Evolutionary conservation across 2,329 filamentous ascomycete genomes (phyloP).

Genomic region (Arachnomyces sp.): DNA sequence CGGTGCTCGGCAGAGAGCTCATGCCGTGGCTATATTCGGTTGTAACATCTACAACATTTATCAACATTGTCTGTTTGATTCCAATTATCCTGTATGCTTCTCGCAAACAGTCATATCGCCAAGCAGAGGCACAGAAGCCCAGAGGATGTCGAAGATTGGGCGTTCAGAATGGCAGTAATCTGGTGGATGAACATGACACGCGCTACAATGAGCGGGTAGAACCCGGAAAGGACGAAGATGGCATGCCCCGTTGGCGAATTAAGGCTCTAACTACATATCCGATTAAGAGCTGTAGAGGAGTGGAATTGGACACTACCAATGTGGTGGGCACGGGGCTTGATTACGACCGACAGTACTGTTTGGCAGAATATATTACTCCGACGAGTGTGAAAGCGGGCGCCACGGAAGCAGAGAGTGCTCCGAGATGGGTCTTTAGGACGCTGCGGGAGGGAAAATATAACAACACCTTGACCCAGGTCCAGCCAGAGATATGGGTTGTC

Average conservation of each 20-base stretch:
- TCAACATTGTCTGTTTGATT: conserved; percentile 10
- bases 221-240: conserved; percentile 23
- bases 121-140: conserved; percentile 20
- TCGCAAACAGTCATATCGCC: conserved; percentile 4
- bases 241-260: conserved; percentile 39
- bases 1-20: background rate
- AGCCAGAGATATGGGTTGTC: conserved; percentile 54
- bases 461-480: conserved; percentile 61
- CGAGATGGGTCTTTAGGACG: conserved; percentile 39
- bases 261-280: conserved; percentile 75
- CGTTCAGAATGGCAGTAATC: conserved; percentile 42
- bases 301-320: conserved; percentile 61
- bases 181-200: conserved; percentile 49
- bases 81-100: conserved; percentile 11
- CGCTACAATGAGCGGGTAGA: conserved; percentile 22
- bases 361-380: conserved; percentile 55
- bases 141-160: conserved; percentile 49
- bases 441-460: conserved; percentile 43
- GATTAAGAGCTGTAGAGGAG: conserved; percentile 70
- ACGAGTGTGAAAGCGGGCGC: conserved; percentile 10
- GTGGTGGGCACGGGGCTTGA: conserved; percentile 64
- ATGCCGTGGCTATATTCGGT: conserved; percentile 1
- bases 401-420: background rate
- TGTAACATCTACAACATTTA: conserved; percentile 7
- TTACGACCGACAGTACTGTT: conserved; percentile 75